These are phyloP conservation scores for Fusarium sp. DNA, from an alignment of 2,329 filamentous ascomycete species.

Conservation along the genomic window DNA sequence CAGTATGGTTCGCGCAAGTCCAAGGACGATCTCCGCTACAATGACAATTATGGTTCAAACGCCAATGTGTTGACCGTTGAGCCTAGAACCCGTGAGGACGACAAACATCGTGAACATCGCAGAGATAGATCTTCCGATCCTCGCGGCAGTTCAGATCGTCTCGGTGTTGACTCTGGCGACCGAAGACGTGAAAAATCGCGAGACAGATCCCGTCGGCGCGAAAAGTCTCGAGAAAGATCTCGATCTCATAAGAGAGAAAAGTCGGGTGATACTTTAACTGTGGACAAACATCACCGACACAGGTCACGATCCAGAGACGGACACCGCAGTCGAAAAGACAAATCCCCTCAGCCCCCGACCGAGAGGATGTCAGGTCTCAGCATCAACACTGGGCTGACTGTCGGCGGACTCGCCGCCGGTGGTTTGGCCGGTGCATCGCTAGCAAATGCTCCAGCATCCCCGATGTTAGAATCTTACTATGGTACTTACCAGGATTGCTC, in stretches of 20 bases:
- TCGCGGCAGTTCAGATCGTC: conserved; percentile 40
- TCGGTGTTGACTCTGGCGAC: conserved; percentile 38
- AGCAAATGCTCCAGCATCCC: conserved; percentile 77
- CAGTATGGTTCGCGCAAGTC: conserved; percentile 36
- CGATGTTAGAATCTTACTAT: conserved; percentile 89
- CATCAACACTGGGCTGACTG: conserved; percentile 57
- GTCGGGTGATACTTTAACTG: conserved; percentile 26
- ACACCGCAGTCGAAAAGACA: conserved; percentile 49
- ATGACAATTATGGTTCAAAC: conserved; percentile 54
- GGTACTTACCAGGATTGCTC: conserved; percentile 96
- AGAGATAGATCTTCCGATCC: conserved; percentile 45
- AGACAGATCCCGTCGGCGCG: conserved; percentile 40
- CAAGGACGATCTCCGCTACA: conserved; percentile 42
- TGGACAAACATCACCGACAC: conserved; percentile 36
- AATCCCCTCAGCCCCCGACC: conserved; percentile 62
- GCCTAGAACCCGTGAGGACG: conserved; percentile 51
- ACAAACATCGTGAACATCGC: conserved; percentile 51
- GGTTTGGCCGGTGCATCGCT: conserved; percentile 58
- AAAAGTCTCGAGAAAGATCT: conserved; percentile 44
- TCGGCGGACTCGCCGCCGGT: conserved; percentile 42
- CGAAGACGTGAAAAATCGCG: conserved; percentile 45
- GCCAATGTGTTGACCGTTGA: conserved; percentile 59
- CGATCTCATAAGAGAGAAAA: conserved; percentile 42
- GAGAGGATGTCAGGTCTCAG: conserved; percentile 65
- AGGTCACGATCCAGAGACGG: conserved; percentile 33